Evolutionary conservation across 1,139 yeast species (phyloP), one percentile per base, ranked within the genome.

Genomic region (Neolecta irregularis): DNA sequence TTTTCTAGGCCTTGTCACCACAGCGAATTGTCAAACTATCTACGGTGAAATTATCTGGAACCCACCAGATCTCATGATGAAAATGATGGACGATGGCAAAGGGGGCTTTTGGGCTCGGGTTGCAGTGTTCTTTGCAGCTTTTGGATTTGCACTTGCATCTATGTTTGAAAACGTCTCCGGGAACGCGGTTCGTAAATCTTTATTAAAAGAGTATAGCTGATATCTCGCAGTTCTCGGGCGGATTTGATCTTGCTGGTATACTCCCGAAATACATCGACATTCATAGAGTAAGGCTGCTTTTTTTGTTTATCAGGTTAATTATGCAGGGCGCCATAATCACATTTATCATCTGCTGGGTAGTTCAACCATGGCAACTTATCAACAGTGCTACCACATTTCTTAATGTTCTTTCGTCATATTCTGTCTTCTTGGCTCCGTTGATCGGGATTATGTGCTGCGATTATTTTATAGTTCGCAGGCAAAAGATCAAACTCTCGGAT

Each of bases 1-100:
- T 11, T 64, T 83, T 48, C 74, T 83, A 50, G 95, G 95, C 53
- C 77, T 83, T 41, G 61, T 83, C 47, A 88, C 81, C 15, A 75
- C 93, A 23, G 74, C 92, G 5, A 81, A 94, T 1, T 77, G 92
- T 4, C 63, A 72, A 22, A 57, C 66, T 12, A 54, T 81, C 49
- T 80, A 74, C 48, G 81, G 75, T 19, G 68, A 66, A 42, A 65
- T 83, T 25, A 68, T 68, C 49, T 83, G 95, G 95, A 72, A 79
- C 26, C 95, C 95, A 18, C 64, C 81, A 43, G 91, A 77, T 41
- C 78, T 81, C 12, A 61, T 81, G 46, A 66, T 66, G 19, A 61
- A 67, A 41, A 56, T 75, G 11, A 32, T 32, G 16, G 43, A 39
- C 34, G 13, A 19, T 15, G 34, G 35, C 9, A n/a, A n/a, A n/a